Base-by-base conservation (phyloP, 2,329 filamentous ascomycete species). In the Exophiala phaeomuriformis region DNA sequence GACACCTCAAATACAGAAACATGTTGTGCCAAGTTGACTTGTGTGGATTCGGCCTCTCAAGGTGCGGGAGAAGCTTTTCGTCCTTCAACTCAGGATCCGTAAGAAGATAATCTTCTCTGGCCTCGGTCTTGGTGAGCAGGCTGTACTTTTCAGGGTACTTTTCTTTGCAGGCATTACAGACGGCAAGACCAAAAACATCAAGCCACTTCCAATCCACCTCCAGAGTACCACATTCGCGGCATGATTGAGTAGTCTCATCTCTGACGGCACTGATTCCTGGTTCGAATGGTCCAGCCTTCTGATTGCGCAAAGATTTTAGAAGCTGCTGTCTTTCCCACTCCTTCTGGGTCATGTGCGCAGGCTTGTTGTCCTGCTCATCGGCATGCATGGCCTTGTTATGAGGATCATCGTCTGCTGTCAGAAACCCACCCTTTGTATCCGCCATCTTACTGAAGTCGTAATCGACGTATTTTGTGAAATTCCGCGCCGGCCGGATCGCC, bases 361-460 rank as follows among this genome's bases (percentile, higher is more conserved):
- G 93, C 65, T 87, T 89, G 61, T 83, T 77, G 49, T 84, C 80
- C 5, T 78, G 71, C 49, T 78, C 69, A 60, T 72, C 72, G 4
- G 73, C 76, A 63, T 84, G 81, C 64, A 91, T 76, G 5, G 85
- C 88, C 61, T 85, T 85, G 67, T 95, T 95, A 67, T 85, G 82
- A 1, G 93, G 93, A 69, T 98, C 93, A 66, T 98, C 93, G 58
- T 91, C 87, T 1, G 81, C 79, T n/a, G 85, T 87, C 60, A 98
- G 72, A 70, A 98, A 98, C 0, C 93, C 93, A 58, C 93, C 93
- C 67, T 96, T 96, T 0, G 91, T 97, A 69, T 98, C 93, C 4
- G 86, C 94, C 90, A 98, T 97, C 72, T 91, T 86, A 67, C 87
- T 91, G 72, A 98, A 93, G 69, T 98, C 93, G 72, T 96, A 97